Conservation (phyloP, 225 moss, liverwort and hornwort species). For the Pseudisothecium myosuroides region DNA sequence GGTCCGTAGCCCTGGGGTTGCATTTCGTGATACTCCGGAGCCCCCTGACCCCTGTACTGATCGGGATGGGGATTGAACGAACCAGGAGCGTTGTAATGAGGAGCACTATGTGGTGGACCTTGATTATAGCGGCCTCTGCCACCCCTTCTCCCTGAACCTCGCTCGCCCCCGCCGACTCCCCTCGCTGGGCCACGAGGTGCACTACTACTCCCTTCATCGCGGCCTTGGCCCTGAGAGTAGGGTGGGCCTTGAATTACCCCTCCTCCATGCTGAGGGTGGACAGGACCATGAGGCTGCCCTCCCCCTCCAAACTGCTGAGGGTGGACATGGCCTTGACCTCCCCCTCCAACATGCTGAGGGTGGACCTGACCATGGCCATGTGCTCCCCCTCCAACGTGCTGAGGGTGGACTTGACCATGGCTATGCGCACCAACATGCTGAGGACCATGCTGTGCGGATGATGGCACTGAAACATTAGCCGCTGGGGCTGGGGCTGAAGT, state of each 20-base stretch:
- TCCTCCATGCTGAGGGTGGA: slow-evolving; percentile 6
- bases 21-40: slow-evolving; percentile 18
- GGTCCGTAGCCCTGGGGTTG: slow-evolving; percentile 29
- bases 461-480: not conserved
- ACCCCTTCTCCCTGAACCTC: slow-evolving; percentile 50
- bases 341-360: not conserved
- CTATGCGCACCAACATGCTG: not conserved
- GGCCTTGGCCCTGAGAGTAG: slow-evolving; percentile 8
- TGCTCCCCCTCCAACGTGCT: not conserved
- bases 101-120: slow-evolving; percentile 1
- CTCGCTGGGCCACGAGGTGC: slow-evolving; percentile 18
- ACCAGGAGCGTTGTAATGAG: slow-evolving; percentile 10
- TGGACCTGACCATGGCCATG: slow-evolving; percentile 4
- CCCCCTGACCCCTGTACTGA: slow-evolving; percentile 17
- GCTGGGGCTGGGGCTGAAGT: not conserved
- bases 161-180: slow-evolving; percentile 33
- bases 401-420: not conserved
- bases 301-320: slow-evolving; percentile 8
- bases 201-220: slow-evolving; percentile 1
- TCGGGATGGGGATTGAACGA: slow-evolving; percentile 24
- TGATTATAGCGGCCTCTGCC: slow-evolving; percentile 37
- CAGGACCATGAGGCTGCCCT: not conserved
- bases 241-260: slow-evolving; percentile 3
- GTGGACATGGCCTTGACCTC: not conserved
- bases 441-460: not conserved